Conservation (phyloP, 2,329 filamentous ascomycete genomes). For the Helicocarpus griseus region DNA sequence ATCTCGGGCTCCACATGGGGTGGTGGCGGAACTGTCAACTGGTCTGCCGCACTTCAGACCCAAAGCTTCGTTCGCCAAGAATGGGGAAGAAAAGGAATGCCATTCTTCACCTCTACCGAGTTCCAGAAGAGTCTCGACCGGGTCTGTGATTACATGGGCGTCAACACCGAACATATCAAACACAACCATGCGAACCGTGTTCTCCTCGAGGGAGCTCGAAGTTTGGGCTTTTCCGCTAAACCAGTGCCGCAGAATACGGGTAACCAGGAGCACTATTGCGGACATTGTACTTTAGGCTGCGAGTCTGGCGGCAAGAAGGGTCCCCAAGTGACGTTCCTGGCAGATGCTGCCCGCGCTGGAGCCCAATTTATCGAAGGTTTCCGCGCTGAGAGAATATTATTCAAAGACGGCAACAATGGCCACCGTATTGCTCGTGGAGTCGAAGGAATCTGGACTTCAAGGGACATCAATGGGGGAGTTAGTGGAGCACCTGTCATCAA, state of each 20-base stretch:
- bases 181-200: constrained; percentile 65
- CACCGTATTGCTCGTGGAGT: constrained; percentile 58
- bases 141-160: constrained; percentile 71
- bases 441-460: constrained; percentile 63
- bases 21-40: constrained; percentile 82
- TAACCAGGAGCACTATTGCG: constrained; percentile 63
- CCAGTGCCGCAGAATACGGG: constrained; percentile 72
- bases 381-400: constrained; percentile 58
- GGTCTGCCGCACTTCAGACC: constrained; percentile 59
- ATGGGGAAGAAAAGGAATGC: constrained; percentile 62
- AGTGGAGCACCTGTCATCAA: constrained; percentile 42
- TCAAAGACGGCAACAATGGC: constrained; percentile 43
- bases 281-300: constrained; percentile 52
- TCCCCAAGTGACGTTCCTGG: constrained; percentile 65
- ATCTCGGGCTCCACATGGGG: constrained; percentile 67
- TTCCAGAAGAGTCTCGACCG: constrained; percentile 73
- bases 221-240: constrained; percentile 61
- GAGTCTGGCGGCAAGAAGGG: constrained; percentile 65
- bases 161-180: constrained; percentile 52
- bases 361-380: constrained; percentile 80
- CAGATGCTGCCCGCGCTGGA: constrained; percentile 66
- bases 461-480: constrained; percentile 53
- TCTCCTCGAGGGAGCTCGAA: constrained; percentile 64
- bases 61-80: constrained; percentile 69
- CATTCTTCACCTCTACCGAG: constrained; percentile 61